Conservation (phyloP, 2,329 filamentous ascomycete species). For the Diplodia mutila region DNA sequence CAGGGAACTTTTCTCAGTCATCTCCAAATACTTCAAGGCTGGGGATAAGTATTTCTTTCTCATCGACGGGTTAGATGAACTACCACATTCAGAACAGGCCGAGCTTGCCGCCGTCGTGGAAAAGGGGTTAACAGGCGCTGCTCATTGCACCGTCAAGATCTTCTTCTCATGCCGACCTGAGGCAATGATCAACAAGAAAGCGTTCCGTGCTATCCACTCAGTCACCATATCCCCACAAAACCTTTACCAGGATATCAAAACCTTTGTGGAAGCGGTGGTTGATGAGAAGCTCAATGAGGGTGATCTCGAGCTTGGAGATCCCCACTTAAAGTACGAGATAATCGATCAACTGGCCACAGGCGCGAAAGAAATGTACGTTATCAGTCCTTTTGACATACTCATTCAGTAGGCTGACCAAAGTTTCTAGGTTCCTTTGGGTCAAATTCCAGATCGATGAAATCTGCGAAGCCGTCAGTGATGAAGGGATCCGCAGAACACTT, state of each 20-base stretch:
- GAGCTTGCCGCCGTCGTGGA: constrained; percentile 20
- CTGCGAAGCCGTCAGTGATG: constrained; percentile 33
- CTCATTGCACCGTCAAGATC: constrained; percentile 18
- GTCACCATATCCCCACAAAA: constrained; percentile 21
- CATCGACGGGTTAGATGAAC: constrained; percentile 31
- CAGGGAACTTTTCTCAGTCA: not conserved
- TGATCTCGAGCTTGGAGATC: constrained; percentile 24
- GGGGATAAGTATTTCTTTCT: constrained; percentile 26
- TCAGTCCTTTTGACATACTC: not conserved
- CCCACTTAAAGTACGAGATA: constrained; percentile 28
- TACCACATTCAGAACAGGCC: constrained; percentile 11
- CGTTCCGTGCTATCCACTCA: constrained; percentile 8
- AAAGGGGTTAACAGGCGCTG: not conserved
- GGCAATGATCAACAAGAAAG: constrained; percentile 24
- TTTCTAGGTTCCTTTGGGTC: constrained; percentile 39
- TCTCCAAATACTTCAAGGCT: constrained; percentile 5
- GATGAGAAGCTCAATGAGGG: constrained; percentile 2
- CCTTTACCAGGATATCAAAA: constrained; percentile 26
- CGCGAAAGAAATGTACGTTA: constrained; percentile 32
- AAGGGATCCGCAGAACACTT: constrained; percentile 32
- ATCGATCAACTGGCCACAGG: constrained; percentile 24
- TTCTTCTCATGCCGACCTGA: constrained; percentile 30
- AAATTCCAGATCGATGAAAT: constrained; percentile 38
- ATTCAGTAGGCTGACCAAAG: not conserved
- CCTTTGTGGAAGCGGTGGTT: constrained; percentile 26